Conservation (phyloP, 2,329 filamentous ascomycete genomes). For the Penicillium sp. region DNA sequence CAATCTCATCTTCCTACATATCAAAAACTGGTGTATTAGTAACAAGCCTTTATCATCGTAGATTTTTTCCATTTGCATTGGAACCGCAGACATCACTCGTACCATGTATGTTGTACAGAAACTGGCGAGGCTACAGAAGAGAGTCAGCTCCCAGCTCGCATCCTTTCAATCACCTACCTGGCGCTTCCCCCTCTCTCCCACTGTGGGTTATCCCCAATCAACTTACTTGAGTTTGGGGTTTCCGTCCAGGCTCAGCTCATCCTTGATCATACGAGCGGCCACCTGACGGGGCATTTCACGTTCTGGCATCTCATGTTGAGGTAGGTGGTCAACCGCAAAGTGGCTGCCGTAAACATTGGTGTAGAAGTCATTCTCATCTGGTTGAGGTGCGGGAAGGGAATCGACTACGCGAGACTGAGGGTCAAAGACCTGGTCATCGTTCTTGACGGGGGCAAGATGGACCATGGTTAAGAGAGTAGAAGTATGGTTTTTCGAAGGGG, state of each 20-base stretch:
- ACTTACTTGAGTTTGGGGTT: constrained; percentile 68
- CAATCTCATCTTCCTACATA: constrained; percentile 77
- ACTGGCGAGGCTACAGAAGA: constrained; percentile 62
- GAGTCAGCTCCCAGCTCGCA: constrained; percentile 5
- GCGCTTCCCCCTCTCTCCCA: too few species aligned
- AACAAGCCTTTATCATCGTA: too few species aligned
- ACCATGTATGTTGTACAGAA: constrained; percentile 98
- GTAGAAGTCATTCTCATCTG: constrained; percentile 50
- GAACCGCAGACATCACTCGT: constrained; percentile 19
- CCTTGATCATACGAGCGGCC: constrained; percentile 96
- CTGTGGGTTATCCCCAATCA: too few species aligned
- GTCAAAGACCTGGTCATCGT: constrained; percentile 32
- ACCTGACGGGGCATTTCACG: constrained; percentile 83
- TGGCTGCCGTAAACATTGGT: constrained; percentile 82
- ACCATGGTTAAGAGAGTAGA: constrained; percentile 24
- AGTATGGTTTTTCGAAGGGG: not conserved
- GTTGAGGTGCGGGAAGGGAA: constrained; percentile 37
- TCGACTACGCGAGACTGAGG: constrained; percentile 39
- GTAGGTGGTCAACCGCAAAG: constrained; percentile 75
- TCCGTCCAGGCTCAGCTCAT: constrained; percentile 84
- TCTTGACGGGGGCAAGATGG: constrained; percentile 37
- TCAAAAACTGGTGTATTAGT: too few species aligned
- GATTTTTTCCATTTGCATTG: not conserved
- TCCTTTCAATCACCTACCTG: not conserved
- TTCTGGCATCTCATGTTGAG: constrained; percentile 80